A percentile compares a stretch with the other conserved stretches of the same genome.
phyloP scores from a whole-genome alignment of 2,329 filamentous ascomycete species.

The Hypoxylon sp. region DNA sequence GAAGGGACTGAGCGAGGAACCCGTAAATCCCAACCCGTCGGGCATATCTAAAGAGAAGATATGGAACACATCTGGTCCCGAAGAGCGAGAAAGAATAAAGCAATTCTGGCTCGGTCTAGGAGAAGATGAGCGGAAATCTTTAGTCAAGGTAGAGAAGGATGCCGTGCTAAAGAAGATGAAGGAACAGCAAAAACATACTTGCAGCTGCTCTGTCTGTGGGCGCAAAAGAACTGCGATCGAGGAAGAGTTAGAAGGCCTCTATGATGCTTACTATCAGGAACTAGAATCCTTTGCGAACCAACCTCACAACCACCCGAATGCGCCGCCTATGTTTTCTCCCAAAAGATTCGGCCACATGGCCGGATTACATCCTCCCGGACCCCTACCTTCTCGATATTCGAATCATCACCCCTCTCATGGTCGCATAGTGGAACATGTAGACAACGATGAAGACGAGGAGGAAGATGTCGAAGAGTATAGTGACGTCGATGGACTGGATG shows the following conservation, averaged over 20 bases:
- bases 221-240: slow-evolving; percentile 97
- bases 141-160: slow-evolving; percentile 99
- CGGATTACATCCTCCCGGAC: slow-evolving; percentile 70
- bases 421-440: slow-evolving; percentile 78
- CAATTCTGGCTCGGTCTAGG: slow-evolving; percentile 97
- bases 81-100: slow-evolving; percentile 97
- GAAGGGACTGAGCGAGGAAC: slow-evolving; percentile 51
- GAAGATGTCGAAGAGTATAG: slow-evolving; percentile 68
- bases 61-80: slow-evolving; percentile 95
- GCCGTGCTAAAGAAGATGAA: slow-evolving; percentile 99
- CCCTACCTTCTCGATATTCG: slow-evolving; percentile 70
- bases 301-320: slow-evolving; percentile 75
- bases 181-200: slow-evolving; percentile 99
- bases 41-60: slow-evolving; percentile 84
- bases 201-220: slow-evolving; percentile 97
- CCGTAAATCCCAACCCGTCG: slow-evolving; percentile 50
- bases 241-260: slow-evolving; percentile 96
- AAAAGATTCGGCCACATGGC: slow-evolving; percentile 72
- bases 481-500: slow-evolving; percentile 62
- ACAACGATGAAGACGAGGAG: slow-evolving; percentile 70
- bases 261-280: slow-evolving; percentile 98
- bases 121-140: slow-evolving; percentile 92
- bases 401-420: slow-evolving; percentile 80
- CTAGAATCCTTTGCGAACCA: slow-evolving; percentile 97
- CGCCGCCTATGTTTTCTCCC: slow-evolving; percentile 77